These are phyloP conservation scores for Eragrostis nindensis DNA, from an alignment of 176 grass and related monocot genomes.

Conservation along the genomic window DNA sequence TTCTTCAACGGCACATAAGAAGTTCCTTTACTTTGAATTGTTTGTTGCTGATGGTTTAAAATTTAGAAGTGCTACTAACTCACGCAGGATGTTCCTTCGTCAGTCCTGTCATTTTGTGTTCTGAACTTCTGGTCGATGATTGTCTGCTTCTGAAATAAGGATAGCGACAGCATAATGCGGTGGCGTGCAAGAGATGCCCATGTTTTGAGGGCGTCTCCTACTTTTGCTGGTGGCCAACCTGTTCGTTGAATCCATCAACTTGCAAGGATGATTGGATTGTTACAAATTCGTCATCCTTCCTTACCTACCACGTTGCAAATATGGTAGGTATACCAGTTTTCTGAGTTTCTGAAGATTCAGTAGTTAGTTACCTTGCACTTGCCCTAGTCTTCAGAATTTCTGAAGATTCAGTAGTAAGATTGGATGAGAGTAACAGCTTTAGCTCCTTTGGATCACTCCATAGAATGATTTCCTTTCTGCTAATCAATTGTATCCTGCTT, in stretches of 20 bases:
- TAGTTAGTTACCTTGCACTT: background rate
- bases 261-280: background rate
- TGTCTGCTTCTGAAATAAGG: constrained; percentile 17
- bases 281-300: background rate
- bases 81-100: background rate
- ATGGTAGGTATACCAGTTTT: background rate
- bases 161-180: constrained; percentile 9
- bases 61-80: background rate
- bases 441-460: no score
- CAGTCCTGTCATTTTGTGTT: constrained; percentile 5
- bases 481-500: background rate
- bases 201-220: background rate
- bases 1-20: constrained; percentile 3
- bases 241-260: constrained; percentile 34
- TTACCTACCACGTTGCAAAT: constrained; percentile 16
- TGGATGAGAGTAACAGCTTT: background rate
- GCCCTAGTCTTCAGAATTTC: background rate
- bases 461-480: background rate
- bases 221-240: constrained; percentile 7
- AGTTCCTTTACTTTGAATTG: background rate
- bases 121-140: background rate
- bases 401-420: background rate
- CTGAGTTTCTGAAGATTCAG: background rate
- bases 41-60: background rate
- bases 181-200: constrained; percentile 24